These are phyloP conservation scores for Aaosphaeria arxii DNA, from an alignment of 2,329 filamentous ascomycete genomes.

Conservation along the genomic window DNA sequence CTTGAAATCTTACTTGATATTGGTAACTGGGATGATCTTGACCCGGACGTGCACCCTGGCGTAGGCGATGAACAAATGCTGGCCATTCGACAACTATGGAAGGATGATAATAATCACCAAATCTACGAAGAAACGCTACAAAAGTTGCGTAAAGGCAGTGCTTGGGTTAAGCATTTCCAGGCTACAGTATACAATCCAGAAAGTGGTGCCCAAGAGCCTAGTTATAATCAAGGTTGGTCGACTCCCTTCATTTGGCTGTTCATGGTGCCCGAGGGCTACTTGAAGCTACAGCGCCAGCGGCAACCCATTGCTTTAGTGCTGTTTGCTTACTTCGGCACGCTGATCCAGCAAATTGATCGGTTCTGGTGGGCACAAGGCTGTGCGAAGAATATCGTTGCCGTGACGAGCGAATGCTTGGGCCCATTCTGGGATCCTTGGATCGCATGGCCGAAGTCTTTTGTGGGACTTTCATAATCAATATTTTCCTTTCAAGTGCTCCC, in stretches of 20 bases:
- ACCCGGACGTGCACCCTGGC: constrained; percentile 3
- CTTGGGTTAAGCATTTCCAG: constrained; percentile 11
- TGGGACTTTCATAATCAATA: background rate
- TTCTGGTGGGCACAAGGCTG: constrained; percentile 22
- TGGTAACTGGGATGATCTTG: constrained; percentile 10
- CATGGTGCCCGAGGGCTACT: constrained; percentile 8
- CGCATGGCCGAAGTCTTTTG: constrained; percentile 7
- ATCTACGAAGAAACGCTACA: constrained; percentile 9
- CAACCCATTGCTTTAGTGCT: constrained; percentile 15
- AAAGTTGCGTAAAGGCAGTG: constrained; percentile 7
- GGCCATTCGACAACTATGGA: constrained; percentile 9
- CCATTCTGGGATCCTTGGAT: constrained; percentile 13
- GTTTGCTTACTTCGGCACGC: constrained; percentile 15
- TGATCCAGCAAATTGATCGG: constrained; percentile 7
- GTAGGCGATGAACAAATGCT: constrained; percentile 8
- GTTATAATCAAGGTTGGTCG: constrained; percentile 10
- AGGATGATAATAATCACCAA: constrained; percentile 1
- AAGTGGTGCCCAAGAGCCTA: constrained; percentile 1
- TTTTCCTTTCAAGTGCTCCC: too few species aligned
- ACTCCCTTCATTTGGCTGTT: constrained; percentile 18
- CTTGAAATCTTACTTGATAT: constrained; percentile 9
- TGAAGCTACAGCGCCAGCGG: constrained; percentile 13
- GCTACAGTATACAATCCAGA: background rate
- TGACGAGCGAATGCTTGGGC: constrained; percentile 11
- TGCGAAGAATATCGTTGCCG: constrained; percentile 14